Conservation (phyloP, 1,284 basidiomycete species). For the Apiotrichum brassicae region DNA sequence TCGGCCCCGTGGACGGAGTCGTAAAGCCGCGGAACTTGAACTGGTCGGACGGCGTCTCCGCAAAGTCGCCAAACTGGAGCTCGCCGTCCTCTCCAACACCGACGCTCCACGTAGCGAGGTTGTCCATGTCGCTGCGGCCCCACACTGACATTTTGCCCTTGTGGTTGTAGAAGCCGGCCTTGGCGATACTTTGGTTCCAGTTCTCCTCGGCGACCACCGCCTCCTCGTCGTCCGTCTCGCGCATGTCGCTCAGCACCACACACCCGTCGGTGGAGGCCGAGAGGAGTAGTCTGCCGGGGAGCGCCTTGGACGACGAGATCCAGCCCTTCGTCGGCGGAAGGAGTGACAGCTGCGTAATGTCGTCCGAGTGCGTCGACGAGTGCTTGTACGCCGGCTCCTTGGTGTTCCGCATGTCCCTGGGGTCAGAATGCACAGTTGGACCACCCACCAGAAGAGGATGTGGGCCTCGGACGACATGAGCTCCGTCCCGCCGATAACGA, state of each 20-base stretch:
- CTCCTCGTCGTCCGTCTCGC: constrained; percentile 50
- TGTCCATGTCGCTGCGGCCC: constrained; percentile 47
- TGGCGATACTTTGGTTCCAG: constrained; percentile 44
- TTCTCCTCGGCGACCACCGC: constrained; percentile 46
- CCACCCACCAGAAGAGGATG: constrained; percentile 47
- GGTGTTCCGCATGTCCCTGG: constrained; percentile 46
- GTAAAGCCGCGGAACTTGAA: constrained; percentile 35
- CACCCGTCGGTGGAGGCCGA: constrained; percentile 50
- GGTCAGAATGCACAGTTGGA: not conserved
- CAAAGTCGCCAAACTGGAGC: constrained; percentile 33
- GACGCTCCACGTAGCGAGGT: constrained; percentile 31
- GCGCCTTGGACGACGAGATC: not conserved
- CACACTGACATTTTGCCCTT: constrained; percentile 40
- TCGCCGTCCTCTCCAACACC: constrained; percentile 24
- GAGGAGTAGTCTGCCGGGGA: constrained; percentile 44
- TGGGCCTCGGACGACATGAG: constrained; percentile 48
- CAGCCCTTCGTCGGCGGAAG: constrained; percentile 41
- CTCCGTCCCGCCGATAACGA: constrained; percentile 50
- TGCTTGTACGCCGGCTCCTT: constrained; percentile 45
- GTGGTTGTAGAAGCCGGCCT: constrained; percentile 24
- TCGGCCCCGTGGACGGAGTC: constrained; percentile 20
- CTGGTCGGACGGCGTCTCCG: constrained; percentile 23
- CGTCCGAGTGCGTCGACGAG: constrained; percentile 51
- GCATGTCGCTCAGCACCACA: constrained; percentile 45
- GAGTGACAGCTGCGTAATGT: constrained; percentile 49